phyloP scores from a whole-genome alignment of 2,329 filamentous ascomycete genomes.

The Rhynchosporium secalis region DNA sequence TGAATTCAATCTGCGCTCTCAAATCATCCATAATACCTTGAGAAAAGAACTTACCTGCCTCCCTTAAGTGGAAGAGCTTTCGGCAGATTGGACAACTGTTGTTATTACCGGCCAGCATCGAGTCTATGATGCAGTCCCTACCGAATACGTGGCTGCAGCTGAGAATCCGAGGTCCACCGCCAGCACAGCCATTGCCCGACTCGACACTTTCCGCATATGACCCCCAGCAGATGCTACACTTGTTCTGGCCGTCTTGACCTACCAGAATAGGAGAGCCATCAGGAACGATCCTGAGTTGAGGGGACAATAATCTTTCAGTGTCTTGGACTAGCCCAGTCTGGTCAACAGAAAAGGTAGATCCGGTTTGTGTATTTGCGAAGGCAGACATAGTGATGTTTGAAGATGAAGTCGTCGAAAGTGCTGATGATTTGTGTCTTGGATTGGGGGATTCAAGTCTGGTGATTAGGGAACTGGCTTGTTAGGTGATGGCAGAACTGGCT shows the following conservation, averaged over 20 bases:
- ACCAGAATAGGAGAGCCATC: background rate
- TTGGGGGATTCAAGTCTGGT: too few species aligned
- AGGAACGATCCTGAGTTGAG: background rate
- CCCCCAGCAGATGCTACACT: conserved; percentile 2
- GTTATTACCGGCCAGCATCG: background rate
- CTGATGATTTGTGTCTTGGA: background rate
- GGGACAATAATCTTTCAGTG: background rate
- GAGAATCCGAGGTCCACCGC: background rate
- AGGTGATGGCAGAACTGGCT: too few species aligned
- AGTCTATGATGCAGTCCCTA: background rate
- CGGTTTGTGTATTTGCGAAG: background rate
- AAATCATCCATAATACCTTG: background rate
- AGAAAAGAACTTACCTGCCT: background rate
- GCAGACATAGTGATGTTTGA: too few species aligned
- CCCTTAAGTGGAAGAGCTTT: background rate
- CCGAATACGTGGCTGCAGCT: conserved; percentile 1
- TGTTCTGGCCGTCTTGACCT: background rate
- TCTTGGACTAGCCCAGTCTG: background rate
- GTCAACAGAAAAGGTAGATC: background rate
- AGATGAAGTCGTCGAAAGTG: background rate
- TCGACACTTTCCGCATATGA: background rate
- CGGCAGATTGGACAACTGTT: background rate
- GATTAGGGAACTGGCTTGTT: too few species aligned
- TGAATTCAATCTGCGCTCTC: too few species aligned
- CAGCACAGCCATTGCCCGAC: background rate